Evolutionary conservation across 139 green algal species (phyloP), one percentile per base, ranked within the genome.

Genomic region (Microglena sp.): DNA sequence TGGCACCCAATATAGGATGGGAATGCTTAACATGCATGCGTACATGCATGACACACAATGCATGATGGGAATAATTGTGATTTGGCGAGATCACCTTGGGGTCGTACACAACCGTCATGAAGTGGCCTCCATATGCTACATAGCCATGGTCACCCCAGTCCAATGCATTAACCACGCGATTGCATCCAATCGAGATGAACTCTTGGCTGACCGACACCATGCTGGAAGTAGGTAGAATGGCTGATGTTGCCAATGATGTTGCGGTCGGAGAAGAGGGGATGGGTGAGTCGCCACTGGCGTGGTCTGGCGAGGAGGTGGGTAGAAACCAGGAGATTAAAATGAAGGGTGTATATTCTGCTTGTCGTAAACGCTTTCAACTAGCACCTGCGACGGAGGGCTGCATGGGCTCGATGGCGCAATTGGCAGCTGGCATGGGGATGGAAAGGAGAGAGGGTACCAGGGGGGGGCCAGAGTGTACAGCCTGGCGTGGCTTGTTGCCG

Each of bases 81-180:
- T 45, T 28, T 24, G 4, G 5, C 36, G 21, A 11, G n/a, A n/a
- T 50, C 55, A 87, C 86, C 76, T 87, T 8, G 2, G 77, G 60
- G n/a, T 91, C 72, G 36, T 90, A 94, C 0, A 95, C 34, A 5
- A 77, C 46, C 1, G 91, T 70, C 31, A 78, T 70, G 24, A 79
- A 63, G 65, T 89, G 82, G 5, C 74, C 80, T 2, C 68, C 85
- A 65, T 87, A 95, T 1, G 85, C 85, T 2, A 95, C 36, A 11
- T 81, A 53, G 15, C 81, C 84, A 45, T 72, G n/a, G 4, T 65
- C 35, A n/a, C 79, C 77, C 88, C 88, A 95, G 28, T 75, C 61
- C 1, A 93, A 56, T 0, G 72, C 71, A 28, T 85, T 71, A 0
- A 76, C 78, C 0, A 82, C 68, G 1, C 84, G 74, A 44, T 93